Percentiles rank a stretch among this genome's conserved stretches.
Conservation (phyloP, 2,329 filamentous ascomycete genomes). For the Penicillium sp. region DNA sequence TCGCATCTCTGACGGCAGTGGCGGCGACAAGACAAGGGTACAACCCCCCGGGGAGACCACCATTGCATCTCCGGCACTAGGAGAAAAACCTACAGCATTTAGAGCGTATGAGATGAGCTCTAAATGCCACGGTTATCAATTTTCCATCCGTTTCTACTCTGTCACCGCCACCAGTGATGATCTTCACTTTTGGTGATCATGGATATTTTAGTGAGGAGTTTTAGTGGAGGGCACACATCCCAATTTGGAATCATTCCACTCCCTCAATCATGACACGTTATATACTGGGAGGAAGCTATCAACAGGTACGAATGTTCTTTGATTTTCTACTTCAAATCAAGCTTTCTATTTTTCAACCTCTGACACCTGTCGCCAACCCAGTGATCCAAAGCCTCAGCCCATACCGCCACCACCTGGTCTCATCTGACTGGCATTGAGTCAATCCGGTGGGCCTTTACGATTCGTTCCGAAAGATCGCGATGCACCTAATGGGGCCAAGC, state of each 20-base stretch:
- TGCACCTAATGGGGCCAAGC: constrained; percentile 11
- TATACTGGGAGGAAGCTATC: not conserved
- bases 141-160: constrained; percentile 21
- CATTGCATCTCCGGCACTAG: constrained; percentile 4
- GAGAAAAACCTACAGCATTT: not conserved
- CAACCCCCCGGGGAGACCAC: constrained; percentile 7
- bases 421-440: not conserved
- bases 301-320: not conserved
- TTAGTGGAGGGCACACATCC: not conserved
- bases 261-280: not conserved
- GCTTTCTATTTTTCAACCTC: not conserved
- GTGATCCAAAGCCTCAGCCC: not conserved
- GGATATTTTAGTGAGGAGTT: not conserved
- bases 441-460: constrained; percentile 11
- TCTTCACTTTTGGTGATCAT: constrained; percentile 11
- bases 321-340: not conserved
- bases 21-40: constrained; percentile 16
- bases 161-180: constrained; percentile 5
- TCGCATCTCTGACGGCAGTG: constrained; percentile 24
- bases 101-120: constrained; percentile 1
- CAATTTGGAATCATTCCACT: not conserved
- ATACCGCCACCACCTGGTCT: not conserved
- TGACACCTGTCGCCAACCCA: not conserved
- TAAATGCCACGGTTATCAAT: constrained; percentile 13
- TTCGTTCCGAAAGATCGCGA: constrained; percentile 15